Evolutionary conservation across 225 moss, liverwort and hornwort genomes (phyloP).

Genomic region (Anthoceros angustus): DNA sequence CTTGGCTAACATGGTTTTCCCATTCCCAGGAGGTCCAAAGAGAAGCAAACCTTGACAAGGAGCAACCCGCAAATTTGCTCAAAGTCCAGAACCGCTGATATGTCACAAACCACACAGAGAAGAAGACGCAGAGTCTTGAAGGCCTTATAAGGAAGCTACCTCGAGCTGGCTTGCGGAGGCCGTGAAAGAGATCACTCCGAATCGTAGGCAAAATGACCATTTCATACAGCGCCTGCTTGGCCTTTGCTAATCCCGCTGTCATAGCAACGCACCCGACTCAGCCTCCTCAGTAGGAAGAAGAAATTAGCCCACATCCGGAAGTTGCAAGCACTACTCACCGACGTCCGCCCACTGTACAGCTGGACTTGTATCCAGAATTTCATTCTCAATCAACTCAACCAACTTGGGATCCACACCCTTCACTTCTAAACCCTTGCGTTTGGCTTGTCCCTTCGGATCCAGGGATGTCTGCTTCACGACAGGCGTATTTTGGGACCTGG

Average conservation of each 20-base stretch:
- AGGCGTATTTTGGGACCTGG: background rate
- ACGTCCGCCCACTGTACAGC: conserved; percentile 89
- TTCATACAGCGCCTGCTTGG: conserved; percentile 76
- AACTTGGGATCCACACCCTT: conserved; percentile 87
- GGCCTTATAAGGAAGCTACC: conserved; percentile 14
- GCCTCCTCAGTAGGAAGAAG: background rate
- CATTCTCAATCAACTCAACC: conserved; percentile 80
- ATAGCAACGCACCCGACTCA: conserved; percentile 5
- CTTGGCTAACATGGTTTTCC: conserved; percentile 93
- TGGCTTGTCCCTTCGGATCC: conserved; percentile 7
- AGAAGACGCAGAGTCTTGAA: conserved; percentile 6
- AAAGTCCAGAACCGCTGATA: no score
- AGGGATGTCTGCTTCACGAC: background rate
- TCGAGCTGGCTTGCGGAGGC: conserved; percentile 89
- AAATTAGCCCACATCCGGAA: background rate
- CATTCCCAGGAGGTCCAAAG: conserved; percentile 92
- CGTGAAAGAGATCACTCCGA: conserved; percentile 84
- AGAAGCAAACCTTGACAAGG: conserved; percentile 58
- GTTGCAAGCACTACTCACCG: conserved; percentile 21
- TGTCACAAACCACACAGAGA: background rate
- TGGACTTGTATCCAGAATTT: conserved; percentile 78
- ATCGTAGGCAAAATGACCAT: conserved; percentile 92
- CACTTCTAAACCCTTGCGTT: conserved; percentile 24
- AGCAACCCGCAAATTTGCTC: no score
- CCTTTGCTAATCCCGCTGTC: conserved; percentile 90